These are phyloP conservation scores for Serendipita sp. DNA, from an alignment of 768 basidiomycete genomes.

Conservation along the genomic window DNA sequence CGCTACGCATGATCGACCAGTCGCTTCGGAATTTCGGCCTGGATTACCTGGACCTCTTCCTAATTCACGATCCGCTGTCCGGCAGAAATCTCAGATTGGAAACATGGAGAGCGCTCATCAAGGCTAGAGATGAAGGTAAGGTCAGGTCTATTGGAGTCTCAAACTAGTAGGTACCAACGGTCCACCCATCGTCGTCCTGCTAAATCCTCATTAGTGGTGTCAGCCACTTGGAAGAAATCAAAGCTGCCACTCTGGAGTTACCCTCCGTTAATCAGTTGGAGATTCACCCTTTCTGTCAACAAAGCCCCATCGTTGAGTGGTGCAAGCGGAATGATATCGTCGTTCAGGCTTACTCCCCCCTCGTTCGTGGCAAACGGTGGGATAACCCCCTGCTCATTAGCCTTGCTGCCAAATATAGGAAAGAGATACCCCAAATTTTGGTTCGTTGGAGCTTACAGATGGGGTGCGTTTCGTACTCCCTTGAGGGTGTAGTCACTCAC, in stretches of 20 bases:
- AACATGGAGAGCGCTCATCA: slow-evolving; percentile 18
- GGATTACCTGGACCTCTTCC: slow-evolving; percentile 20
- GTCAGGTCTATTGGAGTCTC: slow-evolving; percentile 17
- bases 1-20: slow-evolving; percentile 40
- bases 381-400: slow-evolving; percentile 14
- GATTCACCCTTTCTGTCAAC: slow-evolving; percentile 20
- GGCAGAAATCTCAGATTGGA: slow-evolving; percentile 16
- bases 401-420: slow-evolving; percentile 17
- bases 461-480: slow-evolving; percentile 17
- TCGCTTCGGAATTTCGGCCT: slow-evolving; percentile 31
- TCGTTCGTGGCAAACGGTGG: slow-evolving; percentile 16
- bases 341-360: slow-evolving; percentile 27
- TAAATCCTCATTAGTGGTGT: slow-evolving; percentile 12
- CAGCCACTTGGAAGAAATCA: slow-evolving; percentile 14
- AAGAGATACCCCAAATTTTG: slow-evolving; percentile 26
- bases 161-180: slow-evolving; percentile 11
- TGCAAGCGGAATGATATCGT: slow-evolving; percentile 22
- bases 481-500: background rate
- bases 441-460: slow-evolving; percentile 31
- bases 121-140: slow-evolving; percentile 14
- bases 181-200: no score
- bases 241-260: slow-evolving; percentile 12
- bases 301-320: slow-evolving; percentile 22
- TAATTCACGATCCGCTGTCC: slow-evolving; percentile 19
- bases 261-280: slow-evolving; percentile 19